Conservation (phyloP, 169 alveolate species). For the Cryptosporidium parvum region DNA sequence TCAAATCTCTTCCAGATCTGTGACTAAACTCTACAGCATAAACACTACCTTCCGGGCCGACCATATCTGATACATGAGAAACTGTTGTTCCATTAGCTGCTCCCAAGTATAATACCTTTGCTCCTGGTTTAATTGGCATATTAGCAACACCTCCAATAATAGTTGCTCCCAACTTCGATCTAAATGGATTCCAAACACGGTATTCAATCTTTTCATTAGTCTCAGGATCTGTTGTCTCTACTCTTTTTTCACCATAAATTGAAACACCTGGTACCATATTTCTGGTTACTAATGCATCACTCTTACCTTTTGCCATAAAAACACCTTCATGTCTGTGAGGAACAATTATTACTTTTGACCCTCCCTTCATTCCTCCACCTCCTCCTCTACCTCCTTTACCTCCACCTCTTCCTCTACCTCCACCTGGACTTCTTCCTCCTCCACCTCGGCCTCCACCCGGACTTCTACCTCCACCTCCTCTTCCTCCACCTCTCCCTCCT, state of each 20-base stretch:
- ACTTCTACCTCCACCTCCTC: conserved; percentile 83
- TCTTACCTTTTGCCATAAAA: conserved; percentile 94
- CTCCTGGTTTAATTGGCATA: conserved; percentile 96
- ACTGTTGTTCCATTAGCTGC: conserved; percentile 99
- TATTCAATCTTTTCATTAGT: conserved; percentile 95
- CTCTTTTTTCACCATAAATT: conserved; percentile 98
- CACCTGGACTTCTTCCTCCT: conserved; percentile 83
- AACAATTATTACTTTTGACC: conserved; percentile 92
- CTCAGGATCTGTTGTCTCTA: conserved; percentile 89
- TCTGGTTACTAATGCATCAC: conserved; percentile 96
- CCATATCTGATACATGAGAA: conserved; percentile 99
- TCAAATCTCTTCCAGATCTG: conserved; percentile 97
- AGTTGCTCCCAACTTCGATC: conserved; percentile 99
- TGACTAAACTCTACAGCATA: conserved; percentile 99
- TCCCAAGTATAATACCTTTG: conserved; percentile 97
- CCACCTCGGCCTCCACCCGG: conserved; percentile 84
- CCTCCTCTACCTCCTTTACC: conserved; percentile 84
- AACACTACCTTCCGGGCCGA: conserved; percentile 98
- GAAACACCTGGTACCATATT: conserved; percentile 98
- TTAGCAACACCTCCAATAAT: conserved; percentile 97
- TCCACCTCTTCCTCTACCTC: conserved; percentile 81
- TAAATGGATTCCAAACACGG: conserved; percentile 99
- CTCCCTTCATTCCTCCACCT: conserved; percentile 86
- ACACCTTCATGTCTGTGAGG: conserved; percentile 98
- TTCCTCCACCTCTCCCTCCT: conserved; percentile 78